These are phyloP conservation scores for Biscutella laevigata DNA, from an alignment of 441 rosid species.

Conservation along the genomic window DNA sequence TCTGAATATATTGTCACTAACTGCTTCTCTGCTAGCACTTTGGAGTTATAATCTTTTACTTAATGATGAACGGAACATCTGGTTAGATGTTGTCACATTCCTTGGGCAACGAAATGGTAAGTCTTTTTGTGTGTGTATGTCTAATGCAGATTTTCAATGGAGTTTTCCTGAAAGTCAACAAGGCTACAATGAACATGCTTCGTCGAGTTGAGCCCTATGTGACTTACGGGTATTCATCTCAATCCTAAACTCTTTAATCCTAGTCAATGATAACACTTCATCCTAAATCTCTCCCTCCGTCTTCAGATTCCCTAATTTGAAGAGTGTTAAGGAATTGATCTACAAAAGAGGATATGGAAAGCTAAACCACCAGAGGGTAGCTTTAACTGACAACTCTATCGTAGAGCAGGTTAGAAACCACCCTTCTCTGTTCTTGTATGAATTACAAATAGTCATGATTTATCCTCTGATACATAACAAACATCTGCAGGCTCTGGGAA, in stretches of 20 bases:
- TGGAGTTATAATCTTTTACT: too few species aligned
- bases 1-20: neutral
- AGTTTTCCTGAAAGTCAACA: conserved; percentile 79
- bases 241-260: neutral
- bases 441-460: neutral
- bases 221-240: conserved; percentile 51
- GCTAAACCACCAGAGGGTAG: conserved; percentile 56
- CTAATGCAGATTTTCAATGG: conserved; percentile 70
- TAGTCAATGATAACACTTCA: neutral
- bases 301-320: conserved; percentile 56
- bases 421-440: neutral
- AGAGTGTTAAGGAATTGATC: conserved; percentile 70
- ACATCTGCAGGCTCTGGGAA: conserved; percentile 45
- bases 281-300: neutral
- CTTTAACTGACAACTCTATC: conserved; percentile 62
- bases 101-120: too few species aligned
- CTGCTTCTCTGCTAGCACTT: too few species aligned
- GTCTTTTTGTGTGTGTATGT: too few species aligned
- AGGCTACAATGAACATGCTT: conserved; percentile 81
- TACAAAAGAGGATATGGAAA: conserved; percentile 80
- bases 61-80: too few species aligned
- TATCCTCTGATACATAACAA: too few species aligned
- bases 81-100: too few species aligned
- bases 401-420: conserved; percentile 45
- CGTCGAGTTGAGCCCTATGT: conserved; percentile 82